Evolutionary conservation across 805 yeast genomes (phyloP).

Genomic region (Hanseniaspora guilliermondii): DNA sequence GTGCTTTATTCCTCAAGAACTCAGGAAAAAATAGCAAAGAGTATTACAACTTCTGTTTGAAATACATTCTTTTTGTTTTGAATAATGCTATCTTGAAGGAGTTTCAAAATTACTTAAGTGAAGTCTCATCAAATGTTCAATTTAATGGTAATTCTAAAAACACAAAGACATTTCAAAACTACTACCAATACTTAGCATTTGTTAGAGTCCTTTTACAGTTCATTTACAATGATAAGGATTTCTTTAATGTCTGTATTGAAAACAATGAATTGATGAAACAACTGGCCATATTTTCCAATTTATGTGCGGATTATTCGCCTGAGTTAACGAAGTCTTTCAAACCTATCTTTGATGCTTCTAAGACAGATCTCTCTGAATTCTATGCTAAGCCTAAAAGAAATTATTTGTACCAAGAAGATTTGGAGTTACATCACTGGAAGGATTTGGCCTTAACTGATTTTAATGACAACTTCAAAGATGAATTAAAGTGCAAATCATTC

Average conservation of each 20-base stretch:
- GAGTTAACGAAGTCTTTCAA: not conserved
- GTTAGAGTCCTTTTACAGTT: slow-evolving; percentile 48
- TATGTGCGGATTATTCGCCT: not conserved
- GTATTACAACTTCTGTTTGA: slow-evolving; percentile 29
- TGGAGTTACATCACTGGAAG: slow-evolving; percentile 49
- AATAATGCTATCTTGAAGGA: slow-evolving; percentile 24
- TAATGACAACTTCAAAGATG: slow-evolving; percentile 31
- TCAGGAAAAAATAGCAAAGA: slow-evolving; percentile 1
- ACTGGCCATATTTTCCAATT: slow-evolving; percentile 18
- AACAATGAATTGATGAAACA: slow-evolving; percentile 25
- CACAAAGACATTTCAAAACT: slow-evolving; percentile 17
- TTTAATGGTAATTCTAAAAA: not conserved
- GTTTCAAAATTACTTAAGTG: slow-evolving; percentile 13
- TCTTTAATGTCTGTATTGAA: slow-evolving; percentile 27
- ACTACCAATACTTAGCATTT: slow-evolving; percentile 26
- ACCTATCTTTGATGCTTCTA: not conserved
- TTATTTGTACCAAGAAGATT: slow-evolving; percentile 52
- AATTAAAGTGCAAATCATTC: not conserved
- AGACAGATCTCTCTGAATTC: not conserved
- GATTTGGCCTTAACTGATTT: slow-evolving; percentile 47
- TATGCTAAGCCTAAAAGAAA: slow-evolving; percentile 34
- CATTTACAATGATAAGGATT: slow-evolving; percentile 30
- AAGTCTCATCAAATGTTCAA: not conserved
- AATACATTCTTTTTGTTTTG: slow-evolving; percentile 30
- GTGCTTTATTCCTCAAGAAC: slow-evolving; percentile 20